These are phyloP conservation scores for Cardamine occulta DNA, from an alignment of 345 rosid species.

Conservation along the genomic window DNA sequence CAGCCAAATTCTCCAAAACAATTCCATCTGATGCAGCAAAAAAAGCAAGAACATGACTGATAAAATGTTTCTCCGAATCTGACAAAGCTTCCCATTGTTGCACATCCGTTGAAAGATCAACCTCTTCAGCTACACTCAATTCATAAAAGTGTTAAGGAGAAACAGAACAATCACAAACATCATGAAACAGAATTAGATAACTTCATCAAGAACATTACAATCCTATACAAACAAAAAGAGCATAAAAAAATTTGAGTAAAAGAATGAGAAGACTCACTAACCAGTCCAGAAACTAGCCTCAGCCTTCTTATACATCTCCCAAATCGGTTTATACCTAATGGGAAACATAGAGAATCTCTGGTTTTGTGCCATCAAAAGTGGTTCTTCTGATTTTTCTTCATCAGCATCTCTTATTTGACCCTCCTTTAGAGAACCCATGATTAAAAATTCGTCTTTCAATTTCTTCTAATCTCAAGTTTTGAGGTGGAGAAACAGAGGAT, in stretches of 20 bases:
- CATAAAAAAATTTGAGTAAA: neutral
- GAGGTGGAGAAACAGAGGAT: slow-evolving; percentile 1
- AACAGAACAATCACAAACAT: slow-evolving; percentile 14
- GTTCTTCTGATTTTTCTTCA: slow-evolving; percentile 49
- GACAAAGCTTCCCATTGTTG: slow-evolving; percentile 75
- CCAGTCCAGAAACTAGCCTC: slow-evolving; percentile 96
- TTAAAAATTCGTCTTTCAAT: slow-evolving; percentile 1
- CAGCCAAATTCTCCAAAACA: slow-evolving; percentile 87
- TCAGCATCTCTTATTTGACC: slow-evolving; percentile 24
- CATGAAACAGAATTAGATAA: neutral
- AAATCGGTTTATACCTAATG: slow-evolving; percentile 61
- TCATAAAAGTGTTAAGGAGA: neutral
- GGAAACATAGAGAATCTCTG: slow-evolving; percentile 97
- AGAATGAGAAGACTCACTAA: slow-evolving; percentile 29
- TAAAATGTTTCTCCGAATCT: slow-evolving; percentile 74
- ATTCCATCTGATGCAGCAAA: slow-evolving; percentile 96
- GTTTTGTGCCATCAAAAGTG: slow-evolving; percentile 65
- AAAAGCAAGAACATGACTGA: slow-evolving; percentile 82
- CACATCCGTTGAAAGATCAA: slow-evolving; percentile 83
- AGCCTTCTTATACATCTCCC: slow-evolving; percentile 99
- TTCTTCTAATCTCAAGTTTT: neutral
- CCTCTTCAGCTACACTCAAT: slow-evolving; percentile 81
- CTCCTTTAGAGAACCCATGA: slow-evolving; percentile 38
- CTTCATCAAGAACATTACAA: neutral
- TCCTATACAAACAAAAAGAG: neutral